These are phyloP conservation scores for Carpinus viminea DNA, from an alignment of 306 rosid genomes.

Conservation along the genomic window DNA sequence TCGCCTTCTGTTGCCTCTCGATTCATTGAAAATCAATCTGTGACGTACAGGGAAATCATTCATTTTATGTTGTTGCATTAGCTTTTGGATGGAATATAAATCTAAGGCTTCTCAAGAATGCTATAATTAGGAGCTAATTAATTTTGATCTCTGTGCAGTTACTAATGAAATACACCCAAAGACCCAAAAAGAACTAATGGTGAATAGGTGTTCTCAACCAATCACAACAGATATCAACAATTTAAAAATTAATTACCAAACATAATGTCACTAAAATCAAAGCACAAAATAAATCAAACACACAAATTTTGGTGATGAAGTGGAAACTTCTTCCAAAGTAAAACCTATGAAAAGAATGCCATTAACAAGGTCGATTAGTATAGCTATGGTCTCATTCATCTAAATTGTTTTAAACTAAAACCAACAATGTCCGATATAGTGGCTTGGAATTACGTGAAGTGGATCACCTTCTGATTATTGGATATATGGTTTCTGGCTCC, in stretches of 20 bases:
- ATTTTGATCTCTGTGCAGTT: background rate
- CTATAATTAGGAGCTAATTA: background rate
- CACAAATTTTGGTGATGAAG: no score
- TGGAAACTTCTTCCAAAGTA: no score
- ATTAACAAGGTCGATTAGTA: background rate
- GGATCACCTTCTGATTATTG: background rate
- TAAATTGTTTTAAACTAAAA: background rate
- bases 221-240: no score
- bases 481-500: background rate
- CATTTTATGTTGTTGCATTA: constrained; percentile 1
- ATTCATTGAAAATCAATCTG: background rate
- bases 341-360: background rate
- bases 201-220: no score
- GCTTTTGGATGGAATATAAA: background rate
- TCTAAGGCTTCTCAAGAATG: background rate
- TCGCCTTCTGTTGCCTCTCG: background rate
- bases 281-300: no score
- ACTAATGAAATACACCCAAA: no score
- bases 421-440: background rate
- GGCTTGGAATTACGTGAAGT: background rate
- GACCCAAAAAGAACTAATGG: no score
- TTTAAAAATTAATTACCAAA: no score
- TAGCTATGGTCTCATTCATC: background rate
- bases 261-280: no score
- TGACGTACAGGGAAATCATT: background rate